These are phyloP conservation scores for Eucalyptus pauciflora DNA, from an alignment of 345 rosid genomes.

Conservation along the genomic window DNA sequence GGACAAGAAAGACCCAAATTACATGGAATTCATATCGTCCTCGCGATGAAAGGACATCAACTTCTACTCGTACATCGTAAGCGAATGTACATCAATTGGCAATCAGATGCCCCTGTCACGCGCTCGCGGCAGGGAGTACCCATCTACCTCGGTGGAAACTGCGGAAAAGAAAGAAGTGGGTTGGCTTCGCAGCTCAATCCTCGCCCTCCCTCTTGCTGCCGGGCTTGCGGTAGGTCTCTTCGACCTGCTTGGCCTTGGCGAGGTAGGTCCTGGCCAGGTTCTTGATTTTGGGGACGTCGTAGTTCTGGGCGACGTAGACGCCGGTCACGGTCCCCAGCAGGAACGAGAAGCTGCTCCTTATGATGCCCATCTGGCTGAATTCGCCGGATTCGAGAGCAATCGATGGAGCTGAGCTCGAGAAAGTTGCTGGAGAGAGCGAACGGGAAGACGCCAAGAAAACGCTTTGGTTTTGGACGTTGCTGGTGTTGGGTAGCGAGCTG, in stretches of 20 bases:
- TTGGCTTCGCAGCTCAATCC: background rate
- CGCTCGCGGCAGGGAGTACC: background rate
- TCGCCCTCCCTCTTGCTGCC: background rate
- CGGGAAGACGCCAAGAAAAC: background rate
- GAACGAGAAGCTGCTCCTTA: constrained; percentile 15
- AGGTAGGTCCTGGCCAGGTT: constrained; percentile 10
- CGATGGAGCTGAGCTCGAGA: background rate
- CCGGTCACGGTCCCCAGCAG: constrained; percentile 23
- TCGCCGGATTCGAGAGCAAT: background rate
- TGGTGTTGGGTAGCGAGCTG: background rate
- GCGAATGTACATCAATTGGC: background rate
- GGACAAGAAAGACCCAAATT: background rate
- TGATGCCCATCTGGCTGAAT: constrained; percentile 13
- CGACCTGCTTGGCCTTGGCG: constrained; percentile 22
- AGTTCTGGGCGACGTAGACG: constrained; percentile 36
- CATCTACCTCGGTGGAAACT: background rate
- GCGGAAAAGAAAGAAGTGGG: background rate
- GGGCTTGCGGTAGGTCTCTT: constrained; percentile 26
- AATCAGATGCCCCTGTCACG: background rate
- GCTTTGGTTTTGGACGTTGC: background rate
- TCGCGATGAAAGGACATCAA: background rate
- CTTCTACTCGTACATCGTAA: background rate
- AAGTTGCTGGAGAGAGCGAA: background rate
- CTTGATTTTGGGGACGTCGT: constrained; percentile 23
- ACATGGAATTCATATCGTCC: background rate